Conservation (phyloP, 2,329 filamentous ascomycete genomes). For the Sporothrix globosa region DNA sequence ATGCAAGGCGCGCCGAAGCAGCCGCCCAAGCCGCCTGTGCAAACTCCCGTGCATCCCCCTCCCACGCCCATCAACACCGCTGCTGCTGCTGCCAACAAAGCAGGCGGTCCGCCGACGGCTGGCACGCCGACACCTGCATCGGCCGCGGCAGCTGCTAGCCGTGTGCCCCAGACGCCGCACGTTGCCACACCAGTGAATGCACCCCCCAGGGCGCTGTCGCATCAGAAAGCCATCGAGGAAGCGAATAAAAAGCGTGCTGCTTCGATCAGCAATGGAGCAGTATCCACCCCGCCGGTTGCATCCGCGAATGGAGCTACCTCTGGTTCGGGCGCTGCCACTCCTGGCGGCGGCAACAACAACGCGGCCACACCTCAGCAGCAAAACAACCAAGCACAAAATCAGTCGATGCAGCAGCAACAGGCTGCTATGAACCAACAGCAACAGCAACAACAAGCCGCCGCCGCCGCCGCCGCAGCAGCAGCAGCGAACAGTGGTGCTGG, state of each 20-base stretch:
- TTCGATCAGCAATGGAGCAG: conserved; percentile 31
- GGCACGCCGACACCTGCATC: conserved; percentile 56
- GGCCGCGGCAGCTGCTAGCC: conserved; percentile 38
- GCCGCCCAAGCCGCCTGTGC: conserved; percentile 36
- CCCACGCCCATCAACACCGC: conserved; percentile 55
- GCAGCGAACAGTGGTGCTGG: conserved; percentile 9
- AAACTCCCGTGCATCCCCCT: conserved; percentile 37
- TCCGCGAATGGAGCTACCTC: conserved; percentile 17
- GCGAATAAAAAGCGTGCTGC: conserved; percentile 49
- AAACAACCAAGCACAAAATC: conserved; percentile 26
- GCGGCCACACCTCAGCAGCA: conserved; percentile 33
- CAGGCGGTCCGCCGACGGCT: conserved; percentile 45
- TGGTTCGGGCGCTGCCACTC: conserved; percentile 14
- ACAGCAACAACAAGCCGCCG: conserved; percentile 67
- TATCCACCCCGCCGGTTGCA: conserved; percentile 31
- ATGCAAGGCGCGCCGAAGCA: conserved; percentile 37
- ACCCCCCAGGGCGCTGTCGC: conserved; percentile 51
- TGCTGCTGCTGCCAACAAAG: conserved; percentile 46
- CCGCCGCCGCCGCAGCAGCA: conserved; percentile 12
- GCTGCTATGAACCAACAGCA: conserved; percentile 70
- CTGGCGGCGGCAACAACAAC: conserved; percentile 18
- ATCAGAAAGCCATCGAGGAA: conserved; percentile 55
- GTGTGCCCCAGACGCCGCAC: conserved; percentile 55
- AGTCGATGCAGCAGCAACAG: conserved; percentile 36
- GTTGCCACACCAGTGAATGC: conserved; percentile 47